Conservation (phyloP, 1,284 basidiomycete species). For the Rhodotorula mucilaginosa region DNA sequence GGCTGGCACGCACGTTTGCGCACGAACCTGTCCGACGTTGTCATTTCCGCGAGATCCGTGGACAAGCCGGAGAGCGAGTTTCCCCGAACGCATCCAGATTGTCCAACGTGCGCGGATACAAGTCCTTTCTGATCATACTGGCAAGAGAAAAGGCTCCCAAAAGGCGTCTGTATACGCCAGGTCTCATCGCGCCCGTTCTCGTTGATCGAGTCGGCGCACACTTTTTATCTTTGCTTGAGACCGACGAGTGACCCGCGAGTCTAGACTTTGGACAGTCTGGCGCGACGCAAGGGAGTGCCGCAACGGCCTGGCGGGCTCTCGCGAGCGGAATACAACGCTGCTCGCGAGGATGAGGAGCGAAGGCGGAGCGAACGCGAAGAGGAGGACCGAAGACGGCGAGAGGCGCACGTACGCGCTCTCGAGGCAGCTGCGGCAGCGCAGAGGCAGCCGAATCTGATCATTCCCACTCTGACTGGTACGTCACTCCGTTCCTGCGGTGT, state of each 20-base stretch:
- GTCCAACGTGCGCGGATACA: too few species aligned
- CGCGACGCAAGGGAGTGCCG: constrained; percentile 22
- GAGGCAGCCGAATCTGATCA: not conserved
- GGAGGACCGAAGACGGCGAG: not conserved
- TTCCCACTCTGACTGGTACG: not conserved
- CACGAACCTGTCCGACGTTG: too few species aligned
- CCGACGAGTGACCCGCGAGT: not conserved
- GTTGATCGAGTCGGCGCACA: too few species aligned
- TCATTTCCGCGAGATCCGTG: too few species aligned
- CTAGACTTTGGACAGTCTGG: constrained; percentile 8
- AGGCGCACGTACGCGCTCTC: not conserved
- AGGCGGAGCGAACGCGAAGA: not conserved
- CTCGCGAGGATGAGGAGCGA: not conserved
- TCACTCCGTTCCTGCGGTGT: not conserved
- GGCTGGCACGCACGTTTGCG: too few species aligned
- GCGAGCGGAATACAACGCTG: constrained; percentile 2
- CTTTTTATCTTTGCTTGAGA: too few species aligned
- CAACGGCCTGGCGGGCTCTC: constrained; percentile 11
- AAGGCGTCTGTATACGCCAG: too few species aligned
- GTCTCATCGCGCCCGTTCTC: too few species aligned
- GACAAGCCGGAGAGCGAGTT: too few species aligned
- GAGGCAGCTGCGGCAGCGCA: not conserved
- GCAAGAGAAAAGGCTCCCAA: too few species aligned
- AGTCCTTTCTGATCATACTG: too few species aligned
- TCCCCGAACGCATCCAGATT: too few species aligned